phyloP scores from a whole-genome alignment of 805 yeast species.

The Yarrowia osloensis region DNA sequence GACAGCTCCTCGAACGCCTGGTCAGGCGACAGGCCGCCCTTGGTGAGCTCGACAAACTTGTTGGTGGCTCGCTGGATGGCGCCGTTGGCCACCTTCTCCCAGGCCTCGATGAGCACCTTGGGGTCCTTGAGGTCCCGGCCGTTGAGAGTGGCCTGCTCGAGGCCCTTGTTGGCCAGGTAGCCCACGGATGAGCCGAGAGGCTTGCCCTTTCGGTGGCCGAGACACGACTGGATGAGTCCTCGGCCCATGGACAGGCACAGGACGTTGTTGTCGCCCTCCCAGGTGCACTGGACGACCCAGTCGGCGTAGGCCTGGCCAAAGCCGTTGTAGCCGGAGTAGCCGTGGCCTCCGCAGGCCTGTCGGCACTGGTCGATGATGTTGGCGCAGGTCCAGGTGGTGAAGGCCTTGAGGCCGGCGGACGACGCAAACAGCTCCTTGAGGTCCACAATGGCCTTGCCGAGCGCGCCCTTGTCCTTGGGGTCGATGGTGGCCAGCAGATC shows the following conservation, averaged over 20 bases:
- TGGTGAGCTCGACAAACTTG: constrained; percentile 25
- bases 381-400: constrained; percentile 84
- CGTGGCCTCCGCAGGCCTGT: constrained; percentile 96
- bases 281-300: constrained; percentile 96
- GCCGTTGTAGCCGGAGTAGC: constrained; percentile 87
- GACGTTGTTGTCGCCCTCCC: constrained; percentile 97
- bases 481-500: constrained; percentile 48
- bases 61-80: constrained; percentile 43
- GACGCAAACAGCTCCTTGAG: constrained; percentile 79
- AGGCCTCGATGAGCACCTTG: constrained; percentile 41
- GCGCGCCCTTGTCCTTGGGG: constrained; percentile 48
- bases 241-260: constrained; percentile 83
- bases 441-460: constrained; percentile 53
- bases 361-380: constrained; percentile 82
- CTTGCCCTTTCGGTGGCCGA: constrained; percentile 48
- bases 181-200: constrained; percentile 50
- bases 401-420: constrained; percentile 85
- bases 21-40: constrained; percentile 33
- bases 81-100: constrained; percentile 44
- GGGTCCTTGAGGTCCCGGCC: constrained; percentile 39
- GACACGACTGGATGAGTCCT: constrained; percentile 59
- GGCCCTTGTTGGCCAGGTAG: constrained; percentile 44
- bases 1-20: constrained; percentile 47
- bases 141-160: constrained; percentile 33
- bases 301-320: constrained; percentile 86